Conservation (phyloP, 2,329 filamentous ascomycete species). For the Atkinsonella hypoxylon region DNA sequence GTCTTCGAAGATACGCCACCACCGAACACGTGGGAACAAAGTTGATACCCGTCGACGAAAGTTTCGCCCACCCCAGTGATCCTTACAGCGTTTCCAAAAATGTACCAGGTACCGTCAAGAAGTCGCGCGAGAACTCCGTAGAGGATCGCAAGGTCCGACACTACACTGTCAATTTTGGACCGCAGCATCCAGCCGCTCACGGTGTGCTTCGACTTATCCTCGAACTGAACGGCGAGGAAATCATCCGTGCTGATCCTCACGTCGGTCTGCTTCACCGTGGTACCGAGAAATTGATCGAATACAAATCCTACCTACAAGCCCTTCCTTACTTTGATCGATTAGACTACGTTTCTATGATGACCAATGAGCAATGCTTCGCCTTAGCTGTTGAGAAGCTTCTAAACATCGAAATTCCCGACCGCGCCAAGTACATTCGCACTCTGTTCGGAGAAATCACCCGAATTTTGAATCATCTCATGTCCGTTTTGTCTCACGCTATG, state of each 20-base stretch:
- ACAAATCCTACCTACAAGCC: slow-evolving; percentile 98
- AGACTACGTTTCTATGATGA: slow-evolving; percentile 99
- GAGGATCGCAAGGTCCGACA: slow-evolving; percentile 79
- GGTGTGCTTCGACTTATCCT: slow-evolving; percentile 95
- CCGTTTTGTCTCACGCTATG: slow-evolving; percentile 93
- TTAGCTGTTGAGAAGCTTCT: slow-evolving; percentile 95
- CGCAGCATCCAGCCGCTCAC: slow-evolving; percentile 96
- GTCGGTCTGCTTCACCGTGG: slow-evolving; percentile 92
- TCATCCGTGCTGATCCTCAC: slow-evolving; percentile 90
- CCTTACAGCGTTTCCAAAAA: slow-evolving; percentile 34
- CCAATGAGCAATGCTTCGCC: slow-evolving; percentile 95
- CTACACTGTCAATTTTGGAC: slow-evolving; percentile 99
- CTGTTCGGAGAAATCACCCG: slow-evolving; percentile 92
- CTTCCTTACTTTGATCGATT: slow-evolving; percentile 97
- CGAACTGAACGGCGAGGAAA: slow-evolving; percentile 95
- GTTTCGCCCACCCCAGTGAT: slow-evolving; percentile 44
- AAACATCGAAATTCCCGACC: slow-evolving; percentile 88
- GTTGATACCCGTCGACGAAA: slow-evolving; percentile 51
- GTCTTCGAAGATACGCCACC: slow-evolving; percentile 50
- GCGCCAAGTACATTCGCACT: slow-evolving; percentile 94
- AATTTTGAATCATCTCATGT: slow-evolving; percentile 96
- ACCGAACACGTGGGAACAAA: slow-evolving; percentile 41
- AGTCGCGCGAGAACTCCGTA: slow-evolving; percentile 35
- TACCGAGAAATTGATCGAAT: slow-evolving; percentile 99
- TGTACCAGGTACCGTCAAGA: slow-evolving; percentile 30